Evolutionary conservation across 2,329 filamentous ascomycete species (phyloP), one percentile per base, ranked within the genome.

Genomic region (Aspergillus alliaceus): DNA sequence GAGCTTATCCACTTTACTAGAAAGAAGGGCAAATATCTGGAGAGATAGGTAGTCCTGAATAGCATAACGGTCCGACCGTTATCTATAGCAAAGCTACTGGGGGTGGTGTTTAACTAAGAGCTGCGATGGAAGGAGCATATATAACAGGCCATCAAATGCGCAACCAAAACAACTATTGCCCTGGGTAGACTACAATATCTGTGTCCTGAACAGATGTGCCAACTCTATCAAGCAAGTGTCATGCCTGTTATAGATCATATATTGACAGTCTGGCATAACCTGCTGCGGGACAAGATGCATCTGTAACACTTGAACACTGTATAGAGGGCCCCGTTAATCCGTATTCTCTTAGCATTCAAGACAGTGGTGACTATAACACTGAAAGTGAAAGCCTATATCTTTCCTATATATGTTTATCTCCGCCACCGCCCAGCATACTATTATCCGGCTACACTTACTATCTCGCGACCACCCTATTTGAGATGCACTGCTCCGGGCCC

Each of bases 1-100:
- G 63, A 69, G 25, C 61, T 72, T 0, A 71, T 72, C 37, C 64
- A 72, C 50, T 34, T 72, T 11, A 72, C 65, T 4, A 62, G 66
- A 51, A 61, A 48, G 8, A 66, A 48, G 51, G 50, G 46, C 2
- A 50, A 64, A 40, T 60, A 64, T 2, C 4, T 22, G 5, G 39
- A 58, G 50, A 61, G 62, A 4, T 35, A 59, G 7, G 34, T 67
- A 2, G 48, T 44, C 5, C 51, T 69, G 4, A 57, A 66, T 15
- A 44, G 63, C 0, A 57, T 54, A 29, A 35, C 22, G 3, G 51
- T 66, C 25, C 49, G 61, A 46, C 64, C 58, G 2, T 59, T 57
- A 0, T 2, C 35, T 15, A 65, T 53, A 15, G 64, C 60, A 3
- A 70, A 71, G 48, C 61, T 71, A 1, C 58, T 69, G 8, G 66